Evolutionary conservation across 768 basidiomycete genomes (phyloP).

Genomic region (Solioccasus polychromus): DNA sequence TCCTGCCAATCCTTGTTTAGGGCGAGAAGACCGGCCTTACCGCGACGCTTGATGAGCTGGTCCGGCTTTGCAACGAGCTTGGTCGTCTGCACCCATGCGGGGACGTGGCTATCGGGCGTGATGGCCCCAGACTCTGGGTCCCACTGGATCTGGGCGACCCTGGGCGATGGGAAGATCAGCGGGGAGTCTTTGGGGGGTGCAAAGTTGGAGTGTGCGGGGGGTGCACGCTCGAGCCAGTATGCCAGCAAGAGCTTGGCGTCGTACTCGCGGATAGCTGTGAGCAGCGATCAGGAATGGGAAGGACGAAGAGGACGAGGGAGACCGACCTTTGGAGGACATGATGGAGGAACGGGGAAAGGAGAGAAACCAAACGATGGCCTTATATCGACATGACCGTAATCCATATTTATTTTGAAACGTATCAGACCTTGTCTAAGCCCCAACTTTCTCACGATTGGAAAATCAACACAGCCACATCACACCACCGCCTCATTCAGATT

Average conservation of each 20-base stretch:
- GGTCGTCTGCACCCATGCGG: slow-evolving; percentile 76
- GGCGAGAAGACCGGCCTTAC: slow-evolving; percentile 93
- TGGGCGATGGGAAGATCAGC: slow-evolving; percentile 59
- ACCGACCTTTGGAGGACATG: slow-evolving; percentile 35
- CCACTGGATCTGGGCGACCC: slow-evolving; percentile 88
- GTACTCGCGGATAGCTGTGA: slow-evolving; percentile 89
- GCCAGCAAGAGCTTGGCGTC: slow-evolving; percentile 97
- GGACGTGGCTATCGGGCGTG: slow-evolving; percentile 59
- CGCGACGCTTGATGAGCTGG: slow-evolving; percentile 99
- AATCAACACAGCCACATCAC: slow-evolving; percentile 29
- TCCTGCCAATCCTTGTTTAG: slow-evolving; percentile 93
- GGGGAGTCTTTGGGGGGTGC: slow-evolving; percentile 39
- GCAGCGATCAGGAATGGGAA: slow-evolving; percentile 2
- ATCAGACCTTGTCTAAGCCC: slow-evolving; percentile 27
- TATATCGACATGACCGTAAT: slow-evolving; percentile 17
- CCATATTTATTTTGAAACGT: slow-evolving; percentile 17
- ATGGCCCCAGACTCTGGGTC: slow-evolving; percentile 64
- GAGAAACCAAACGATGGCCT: slow-evolving; percentile 4
- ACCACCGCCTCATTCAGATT: too few species aligned
- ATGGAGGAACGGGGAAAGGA: slow-evolving; percentile 6
- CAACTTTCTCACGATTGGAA: slow-evolving; percentile 30
- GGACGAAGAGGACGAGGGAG: neutral
- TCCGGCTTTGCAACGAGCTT: slow-evolving; percentile 97
- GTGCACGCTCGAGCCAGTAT: slow-evolving; percentile 94
- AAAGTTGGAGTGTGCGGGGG: slow-evolving; percentile 66